Conservation (phyloP, 306 rosid genomes). For the Carpinus viminea region DNA sequence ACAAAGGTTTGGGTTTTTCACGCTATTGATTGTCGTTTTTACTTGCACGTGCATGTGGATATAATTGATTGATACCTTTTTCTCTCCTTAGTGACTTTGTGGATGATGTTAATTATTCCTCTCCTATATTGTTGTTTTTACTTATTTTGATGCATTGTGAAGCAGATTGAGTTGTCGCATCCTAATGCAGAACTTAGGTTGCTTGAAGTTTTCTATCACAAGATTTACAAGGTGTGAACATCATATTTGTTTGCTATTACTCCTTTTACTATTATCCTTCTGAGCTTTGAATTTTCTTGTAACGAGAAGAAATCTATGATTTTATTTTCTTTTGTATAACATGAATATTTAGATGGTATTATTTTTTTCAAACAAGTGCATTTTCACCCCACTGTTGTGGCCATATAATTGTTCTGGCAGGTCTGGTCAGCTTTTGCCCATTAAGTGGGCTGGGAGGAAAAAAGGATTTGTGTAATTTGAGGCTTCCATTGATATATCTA, state of each 20-base stretch:
- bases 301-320: background rate
- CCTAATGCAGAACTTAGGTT: slow-evolving; percentile 82
- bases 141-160: slow-evolving; percentile 23
- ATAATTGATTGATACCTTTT: background rate
- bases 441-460: background rate
- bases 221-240: slow-evolving; percentile 76
- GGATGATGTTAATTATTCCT: background rate
- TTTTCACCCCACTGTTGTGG: background rate
- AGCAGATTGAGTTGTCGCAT: slow-evolving; percentile 80
- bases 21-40: slow-evolving; percentile 2
- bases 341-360: background rate
- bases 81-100: slow-evolving; percentile 4
- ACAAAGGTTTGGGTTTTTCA: slow-evolving; percentile 48
- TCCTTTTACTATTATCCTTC: slow-evolving; percentile 10
- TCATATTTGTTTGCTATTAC: slow-evolving; percentile 23
- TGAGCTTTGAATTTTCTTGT: background rate
- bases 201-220: slow-evolving; percentile 94
- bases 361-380: background rate
- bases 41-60: background rate
- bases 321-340: background rate
- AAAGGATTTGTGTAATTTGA: background rate
- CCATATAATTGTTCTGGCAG: background rate
- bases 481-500: background rate
- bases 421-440: background rate
- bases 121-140: background rate